Evolutionary conservation across 305 asterid species (phyloP).

Genomic region (Petunia hybrid): DNA sequence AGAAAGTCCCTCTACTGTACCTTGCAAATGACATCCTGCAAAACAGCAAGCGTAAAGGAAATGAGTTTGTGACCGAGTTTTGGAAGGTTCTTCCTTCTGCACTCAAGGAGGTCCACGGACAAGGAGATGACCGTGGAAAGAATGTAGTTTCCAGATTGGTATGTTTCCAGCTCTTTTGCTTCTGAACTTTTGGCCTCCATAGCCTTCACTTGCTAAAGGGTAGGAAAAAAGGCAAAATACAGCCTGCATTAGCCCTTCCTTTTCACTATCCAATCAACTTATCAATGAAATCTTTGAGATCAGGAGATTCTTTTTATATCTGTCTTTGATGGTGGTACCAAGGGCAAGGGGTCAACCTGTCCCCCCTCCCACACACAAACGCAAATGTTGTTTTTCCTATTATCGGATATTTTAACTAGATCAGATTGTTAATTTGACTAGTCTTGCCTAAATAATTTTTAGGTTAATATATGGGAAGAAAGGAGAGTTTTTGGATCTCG

Average conservation of each 20-base stretch:
- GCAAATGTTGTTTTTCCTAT: too few relatives aligned
- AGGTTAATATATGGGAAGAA: slow-evolving; percentile 96
- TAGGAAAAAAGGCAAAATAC: slow-evolving; percentile 2
- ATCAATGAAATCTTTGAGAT: not conserved
- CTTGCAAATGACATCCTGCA: slow-evolving; percentile 95
- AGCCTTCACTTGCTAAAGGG: not conserved
- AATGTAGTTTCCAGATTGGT: slow-evolving; percentile 84
- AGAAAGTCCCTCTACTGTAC: slow-evolving; percentile 85
- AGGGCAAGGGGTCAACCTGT: too few relatives aligned
- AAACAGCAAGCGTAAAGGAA: slow-evolving; percentile 96
- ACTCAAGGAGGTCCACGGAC: slow-evolving; percentile 64
- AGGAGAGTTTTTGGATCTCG: slow-evolving; percentile 91
- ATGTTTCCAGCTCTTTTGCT: slow-evolving; percentile 36
- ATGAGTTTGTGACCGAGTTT: slow-evolving; percentile 85
- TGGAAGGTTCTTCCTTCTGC: slow-evolving; percentile 97
- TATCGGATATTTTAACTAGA: too few relatives aligned
- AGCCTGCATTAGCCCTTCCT: not conserved
- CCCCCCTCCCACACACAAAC: too few relatives aligned
- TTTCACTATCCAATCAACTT: slow-evolving; percentile 29
- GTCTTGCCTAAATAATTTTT: slow-evolving; percentile 32
- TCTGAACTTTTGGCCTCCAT: slow-evolving; percentile 21
- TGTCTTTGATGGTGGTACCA: too few relatives aligned
- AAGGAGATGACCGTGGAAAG: slow-evolving; percentile 78
- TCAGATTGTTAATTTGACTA: not conserved
- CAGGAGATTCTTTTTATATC: too few relatives aligned